Evolutionary conservation across 2,329 filamentous ascomycete species (phyloP).

Genomic region (Dissoconium aciculare): DNA sequence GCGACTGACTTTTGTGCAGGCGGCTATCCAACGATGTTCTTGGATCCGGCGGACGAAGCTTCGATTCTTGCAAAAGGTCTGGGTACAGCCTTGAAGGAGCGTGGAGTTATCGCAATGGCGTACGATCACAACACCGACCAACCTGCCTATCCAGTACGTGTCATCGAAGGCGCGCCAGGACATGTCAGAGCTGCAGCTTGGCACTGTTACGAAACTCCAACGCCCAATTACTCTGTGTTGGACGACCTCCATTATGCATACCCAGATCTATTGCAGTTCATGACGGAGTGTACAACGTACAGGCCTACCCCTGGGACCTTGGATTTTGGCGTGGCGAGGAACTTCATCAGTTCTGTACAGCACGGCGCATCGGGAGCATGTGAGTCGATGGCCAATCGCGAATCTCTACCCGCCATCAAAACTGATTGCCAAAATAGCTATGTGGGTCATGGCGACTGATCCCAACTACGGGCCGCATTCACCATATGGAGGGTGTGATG

Average conservation of each 20-base stretch:
- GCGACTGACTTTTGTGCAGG: too few relatives aligned
- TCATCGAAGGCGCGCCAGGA: conserved; percentile 19
- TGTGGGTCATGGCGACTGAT: conserved; percentile 34
- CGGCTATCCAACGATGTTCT: conserved; percentile 27
- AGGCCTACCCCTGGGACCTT: conserved; percentile 5
- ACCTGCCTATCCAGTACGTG: conserved; percentile 23
- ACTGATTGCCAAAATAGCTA: too few relatives aligned
- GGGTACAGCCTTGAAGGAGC: conserved; percentile 10
- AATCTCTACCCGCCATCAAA: too few relatives aligned
- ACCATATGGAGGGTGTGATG: conserved; percentile 27
- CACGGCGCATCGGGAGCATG: conserved; percentile 34
- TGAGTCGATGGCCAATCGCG: too few relatives aligned
- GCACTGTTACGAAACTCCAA: conserved; percentile 26
- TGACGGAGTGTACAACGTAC: conserved; percentile 35
- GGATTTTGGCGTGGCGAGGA: conserved; percentile 13
- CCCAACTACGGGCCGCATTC: conserved; percentile 31
- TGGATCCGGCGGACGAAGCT: conserved; percentile 23
- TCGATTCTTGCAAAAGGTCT: conserved; percentile 21
- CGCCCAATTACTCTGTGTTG: conserved; percentile 24
- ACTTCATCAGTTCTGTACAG: conserved; percentile 21
- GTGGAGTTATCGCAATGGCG: conserved; percentile 22
- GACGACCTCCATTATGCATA: conserved; percentile 29
- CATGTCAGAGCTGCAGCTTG: conserved; percentile 24
- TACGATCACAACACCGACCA: conserved; percentile 29
- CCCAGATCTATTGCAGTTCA: conserved; percentile 30